phyloP scores from a whole-genome alignment of 345 rosid genomes.

The Heritiera fomes region DNA sequence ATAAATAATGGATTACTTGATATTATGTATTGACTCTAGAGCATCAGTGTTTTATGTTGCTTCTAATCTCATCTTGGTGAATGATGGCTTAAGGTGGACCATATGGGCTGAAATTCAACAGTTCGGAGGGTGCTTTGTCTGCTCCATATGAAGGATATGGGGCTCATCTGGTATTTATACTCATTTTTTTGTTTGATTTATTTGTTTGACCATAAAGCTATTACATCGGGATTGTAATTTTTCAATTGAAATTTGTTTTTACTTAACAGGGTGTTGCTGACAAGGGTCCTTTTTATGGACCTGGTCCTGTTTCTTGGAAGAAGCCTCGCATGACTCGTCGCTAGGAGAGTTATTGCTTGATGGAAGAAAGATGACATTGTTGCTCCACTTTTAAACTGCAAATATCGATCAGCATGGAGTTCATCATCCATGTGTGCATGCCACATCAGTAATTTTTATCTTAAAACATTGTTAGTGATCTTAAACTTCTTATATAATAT shows the following conservation, averaged over 20 bases:
- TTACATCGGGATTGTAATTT: slow-evolving; percentile 4
- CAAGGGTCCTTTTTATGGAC: slow-evolving; percentile 62
- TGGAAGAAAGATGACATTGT: slow-evolving; percentile 29
- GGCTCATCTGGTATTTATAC: slow-evolving; percentile 54
- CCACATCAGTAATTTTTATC: slow-evolving; percentile 38
- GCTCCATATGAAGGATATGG: slow-evolving; percentile 68
- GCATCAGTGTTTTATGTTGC: not conserved
- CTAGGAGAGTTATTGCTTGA: slow-evolving; percentile 34
- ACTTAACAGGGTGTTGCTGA: slow-evolving; percentile 65
- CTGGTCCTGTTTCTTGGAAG: slow-evolving; percentile 76
- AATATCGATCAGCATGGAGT: slow-evolving; percentile 29
- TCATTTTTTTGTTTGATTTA: slow-evolving; percentile 22
- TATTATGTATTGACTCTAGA: not conserved
- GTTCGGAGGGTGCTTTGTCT: slow-evolving; percentile 50
- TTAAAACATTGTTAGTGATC: slow-evolving; percentile 40
- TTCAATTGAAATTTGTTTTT: slow-evolving; percentile 5
- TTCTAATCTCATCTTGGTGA: slow-evolving; percentile 26
- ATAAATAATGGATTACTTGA: not conserved
- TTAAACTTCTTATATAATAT: slow-evolving; percentile 29
- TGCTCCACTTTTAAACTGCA: slow-evolving; percentile 21
- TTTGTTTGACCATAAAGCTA: slow-evolving; percentile 12
- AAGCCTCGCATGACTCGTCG: slow-evolving; percentile 65
- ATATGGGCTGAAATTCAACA: slow-evolving; percentile 63
- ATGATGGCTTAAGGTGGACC: slow-evolving; percentile 53
- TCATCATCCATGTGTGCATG: slow-evolving; percentile 35